These are phyloP conservation scores for Neoscytalidium dimidiatum DNA, from an alignment of 2,329 filamentous ascomycete species.

Conservation along the genomic window DNA sequence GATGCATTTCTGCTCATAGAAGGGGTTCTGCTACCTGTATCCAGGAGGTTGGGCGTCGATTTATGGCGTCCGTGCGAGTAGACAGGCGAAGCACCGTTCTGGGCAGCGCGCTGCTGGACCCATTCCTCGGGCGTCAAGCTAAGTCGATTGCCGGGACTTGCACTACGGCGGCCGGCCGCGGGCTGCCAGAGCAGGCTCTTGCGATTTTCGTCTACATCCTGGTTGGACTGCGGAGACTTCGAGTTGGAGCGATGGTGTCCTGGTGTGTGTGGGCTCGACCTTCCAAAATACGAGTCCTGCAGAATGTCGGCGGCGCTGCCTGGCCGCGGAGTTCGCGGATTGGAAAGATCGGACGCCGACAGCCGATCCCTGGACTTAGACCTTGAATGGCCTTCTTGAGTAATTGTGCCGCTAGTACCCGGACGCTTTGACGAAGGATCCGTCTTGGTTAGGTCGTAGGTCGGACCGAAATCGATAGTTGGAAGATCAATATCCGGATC, in stretches of 20 bases:
- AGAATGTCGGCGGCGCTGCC: constrained; percentile 30
- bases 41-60: constrained; percentile 40
- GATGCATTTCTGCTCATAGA: constrained; percentile 45
- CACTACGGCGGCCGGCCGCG: constrained; percentile 27
- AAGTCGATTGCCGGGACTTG: constrained; percentile 7
- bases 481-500: constrained; percentile 61
- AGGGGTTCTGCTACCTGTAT: constrained; percentile 50
- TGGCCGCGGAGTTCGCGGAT: constrained; percentile 8
- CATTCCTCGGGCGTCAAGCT: constrained; percentile 75
- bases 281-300: constrained; percentile 32
- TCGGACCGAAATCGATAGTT: constrained; percentile 82
- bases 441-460: constrained; percentile 65
- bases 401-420: constrained; percentile 57
- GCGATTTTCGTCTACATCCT: constrained; percentile 47
- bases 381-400: constrained; percentile 18
- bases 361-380: constrained; percentile 8
- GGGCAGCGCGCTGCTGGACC: constrained; percentile 73
- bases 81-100: constrained; percentile 55
- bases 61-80: constrained; percentile 22
- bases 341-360: neutral
- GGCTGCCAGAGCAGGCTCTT: constrained; percentile 81
- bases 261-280: constrained; percentile 41
- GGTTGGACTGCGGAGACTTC: constrained; percentile 26
- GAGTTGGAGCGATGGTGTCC: constrained; percentile 43
- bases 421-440: constrained; percentile 53